A percentile compares a stretch with the other conserved stretches of the same genome.
phyloP scores from a whole-genome alignment of 139 green algal genomes.

The Raphidocelis subcapitata region DNA sequence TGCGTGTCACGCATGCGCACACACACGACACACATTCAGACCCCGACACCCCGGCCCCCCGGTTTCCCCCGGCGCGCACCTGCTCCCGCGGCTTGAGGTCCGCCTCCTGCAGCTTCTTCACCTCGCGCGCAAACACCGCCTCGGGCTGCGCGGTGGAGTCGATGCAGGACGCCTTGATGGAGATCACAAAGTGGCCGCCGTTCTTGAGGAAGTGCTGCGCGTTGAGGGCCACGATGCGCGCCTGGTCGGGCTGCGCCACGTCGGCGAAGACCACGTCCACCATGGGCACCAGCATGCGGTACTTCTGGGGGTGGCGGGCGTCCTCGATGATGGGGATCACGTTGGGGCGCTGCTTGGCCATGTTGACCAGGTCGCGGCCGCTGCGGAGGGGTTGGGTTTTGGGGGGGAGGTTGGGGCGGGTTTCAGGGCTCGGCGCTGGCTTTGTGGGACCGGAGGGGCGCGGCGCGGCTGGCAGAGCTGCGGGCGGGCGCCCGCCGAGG shows the following conservation, averaged over 20 bases:
- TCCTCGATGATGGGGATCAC: constrained; percentile 99
- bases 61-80: constrained; percentile 37
- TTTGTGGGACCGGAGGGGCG: neutral
- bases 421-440: no score
- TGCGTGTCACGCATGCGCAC: neutral
- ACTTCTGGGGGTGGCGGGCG: constrained; percentile 95
- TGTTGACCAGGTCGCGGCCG: constrained; percentile 98
- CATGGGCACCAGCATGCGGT: constrained; percentile 99
- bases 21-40: neutral
- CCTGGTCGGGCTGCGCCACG: constrained; percentile 96
- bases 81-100: constrained; percentile 97
- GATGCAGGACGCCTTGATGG: constrained; percentile 99
- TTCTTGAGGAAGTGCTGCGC: constrained; percentile 98
- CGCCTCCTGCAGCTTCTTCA: constrained; percentile 98
- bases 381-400: neutral
- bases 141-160: constrained; percentile 97
- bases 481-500: no score
- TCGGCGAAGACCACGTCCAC: constrained; percentile 99
- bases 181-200: constrained; percentile 97
- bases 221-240: constrained; percentile 97
- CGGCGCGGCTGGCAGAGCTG: no score
- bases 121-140: constrained; percentile 96
- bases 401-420: no score
- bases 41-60: no score
- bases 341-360: constrained; percentile 99